Percentiles rank a stretch among this genome's conserved stretches.
These are phyloP conservation scores for Periconia macrospinosa DNA, from an alignment of 2,329 filamentous ascomycete genomes.

Conservation along the genomic window DNA sequence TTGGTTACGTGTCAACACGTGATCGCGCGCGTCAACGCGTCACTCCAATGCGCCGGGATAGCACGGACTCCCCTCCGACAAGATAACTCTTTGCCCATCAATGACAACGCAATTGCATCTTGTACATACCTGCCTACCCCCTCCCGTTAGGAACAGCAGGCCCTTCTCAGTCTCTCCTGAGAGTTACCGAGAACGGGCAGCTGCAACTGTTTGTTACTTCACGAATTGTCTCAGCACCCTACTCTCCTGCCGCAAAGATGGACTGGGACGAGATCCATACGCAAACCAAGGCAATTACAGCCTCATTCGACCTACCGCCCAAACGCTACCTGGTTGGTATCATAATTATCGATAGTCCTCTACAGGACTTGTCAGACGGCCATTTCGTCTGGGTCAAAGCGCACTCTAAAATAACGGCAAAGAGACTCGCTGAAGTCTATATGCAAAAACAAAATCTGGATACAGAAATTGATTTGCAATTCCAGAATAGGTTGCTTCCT, in stretches of 20 bases:
- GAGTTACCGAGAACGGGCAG: too few species aligned
- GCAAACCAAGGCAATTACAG: conserved; percentile 18
- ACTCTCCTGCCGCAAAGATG: conserved; percentile 18
- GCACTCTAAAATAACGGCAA: conserved; percentile 25
- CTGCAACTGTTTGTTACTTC: too few species aligned
- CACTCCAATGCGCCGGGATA: too few species aligned
- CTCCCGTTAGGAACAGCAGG: too few species aligned
- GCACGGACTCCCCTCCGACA: too few species aligned
- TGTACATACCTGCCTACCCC: too few species aligned
- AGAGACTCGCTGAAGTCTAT: conserved; percentile 21
- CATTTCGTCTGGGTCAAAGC: conserved; percentile 44
- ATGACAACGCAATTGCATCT: too few species aligned
- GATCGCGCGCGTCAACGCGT: too few species aligned
- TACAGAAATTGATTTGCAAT: conserved; percentile 19
- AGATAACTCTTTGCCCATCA: too few species aligned
- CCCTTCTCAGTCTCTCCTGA: too few species aligned
- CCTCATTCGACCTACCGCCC: conserved; percentile 18
- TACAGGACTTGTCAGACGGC: conserved; percentile 10
- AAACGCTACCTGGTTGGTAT: conserved; percentile 39
- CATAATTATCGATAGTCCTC: conserved; percentile 23
- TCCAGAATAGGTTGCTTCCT: conserved; percentile 11
- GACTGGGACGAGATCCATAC: conserved; percentile 25
- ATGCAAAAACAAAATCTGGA: conserved; percentile 3
- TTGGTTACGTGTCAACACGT: too few species aligned
- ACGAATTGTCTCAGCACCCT: too few species aligned